Conservation (phyloP, 2,329 filamentous ascomycete species). For the Geoglossum cookeanum region DNA sequence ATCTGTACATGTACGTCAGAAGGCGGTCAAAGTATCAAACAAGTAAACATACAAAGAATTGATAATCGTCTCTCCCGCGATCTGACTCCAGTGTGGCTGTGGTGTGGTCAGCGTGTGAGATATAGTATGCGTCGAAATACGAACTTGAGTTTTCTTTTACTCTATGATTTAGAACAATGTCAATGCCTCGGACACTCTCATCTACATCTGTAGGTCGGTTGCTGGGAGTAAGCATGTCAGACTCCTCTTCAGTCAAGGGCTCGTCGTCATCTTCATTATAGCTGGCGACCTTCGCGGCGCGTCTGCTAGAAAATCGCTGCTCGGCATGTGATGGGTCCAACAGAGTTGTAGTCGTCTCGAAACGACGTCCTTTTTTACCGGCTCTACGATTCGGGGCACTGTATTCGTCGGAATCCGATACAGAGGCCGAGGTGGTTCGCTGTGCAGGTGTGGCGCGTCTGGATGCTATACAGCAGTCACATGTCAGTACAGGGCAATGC, state of each 20-base stretch:
- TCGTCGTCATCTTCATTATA: slow-evolving; percentile 49
- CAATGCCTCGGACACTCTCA: slow-evolving; percentile 69
- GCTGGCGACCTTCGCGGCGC: slow-evolving; percentile 54
- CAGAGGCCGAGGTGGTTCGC: slow-evolving; percentile 41
- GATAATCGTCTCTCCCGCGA: slow-evolving; percentile 55
- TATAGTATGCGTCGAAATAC: slow-evolving; percentile 8
- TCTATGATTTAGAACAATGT: slow-evolving; percentile 76
- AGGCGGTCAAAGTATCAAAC: neutral
- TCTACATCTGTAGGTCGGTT: slow-evolving; percentile 53
- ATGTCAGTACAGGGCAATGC: neutral
- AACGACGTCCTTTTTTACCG: slow-evolving; percentile 57
- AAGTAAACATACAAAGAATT: slow-evolving; percentile 39
- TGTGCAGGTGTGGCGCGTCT: slow-evolving; percentile 38
- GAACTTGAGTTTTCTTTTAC: slow-evolving; percentile 42
- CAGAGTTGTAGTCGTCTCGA: slow-evolving; percentile 29
- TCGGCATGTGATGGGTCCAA: slow-evolving; percentile 37
- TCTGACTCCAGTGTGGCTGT: slow-evolving; percentile 10
- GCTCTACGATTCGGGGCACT: slow-evolving; percentile 54
- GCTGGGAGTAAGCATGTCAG: slow-evolving; percentile 43
- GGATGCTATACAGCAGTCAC: slow-evolving; percentile 27
- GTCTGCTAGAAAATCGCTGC: slow-evolving; percentile 79
- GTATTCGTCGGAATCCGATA: slow-evolving; percentile 50
- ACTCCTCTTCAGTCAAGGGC: slow-evolving; percentile 33
- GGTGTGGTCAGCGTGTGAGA: slow-evolving; percentile 20
- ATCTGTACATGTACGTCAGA: slow-evolving; percentile 33